These are phyloP conservation scores for Calocybe gangraenosa DNA, from an alignment of 768 basidiomycete genomes.

Conservation along the genomic window DNA sequence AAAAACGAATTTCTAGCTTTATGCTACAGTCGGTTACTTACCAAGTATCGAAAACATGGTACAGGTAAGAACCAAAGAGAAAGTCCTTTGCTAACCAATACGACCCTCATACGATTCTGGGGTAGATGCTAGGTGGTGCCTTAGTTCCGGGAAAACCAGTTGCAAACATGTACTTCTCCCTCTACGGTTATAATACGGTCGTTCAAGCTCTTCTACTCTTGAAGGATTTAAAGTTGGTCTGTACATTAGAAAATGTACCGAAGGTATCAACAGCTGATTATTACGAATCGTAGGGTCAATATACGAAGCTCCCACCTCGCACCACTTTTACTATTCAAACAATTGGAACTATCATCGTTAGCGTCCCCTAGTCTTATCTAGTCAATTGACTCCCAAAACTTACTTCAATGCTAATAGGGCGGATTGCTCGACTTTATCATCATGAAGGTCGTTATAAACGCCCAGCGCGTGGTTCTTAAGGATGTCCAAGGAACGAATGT, in stretches of 20 bases:
- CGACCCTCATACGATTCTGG: background rate
- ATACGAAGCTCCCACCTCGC: slow-evolving; percentile 57
- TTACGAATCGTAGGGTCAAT: slow-evolving; percentile 28
- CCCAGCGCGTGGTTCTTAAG: slow-evolving; percentile 35
- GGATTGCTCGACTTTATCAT: slow-evolving; percentile 46
- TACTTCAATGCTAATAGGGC: slow-evolving; percentile 26
- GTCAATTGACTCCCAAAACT: background rate
- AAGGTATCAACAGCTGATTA: slow-evolving; percentile 7
- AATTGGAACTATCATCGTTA: slow-evolving; percentile 48
- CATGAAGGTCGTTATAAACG: slow-evolving; percentile 19
- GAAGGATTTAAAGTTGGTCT: slow-evolving; percentile 27
- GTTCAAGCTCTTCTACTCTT: slow-evolving; percentile 24
- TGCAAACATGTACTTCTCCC: slow-evolving; percentile 33
- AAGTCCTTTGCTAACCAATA: no score
- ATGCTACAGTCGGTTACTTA: slow-evolving; percentile 37
- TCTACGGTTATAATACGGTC: slow-evolving; percentile 30
- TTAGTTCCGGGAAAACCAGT: slow-evolving; percentile 41
- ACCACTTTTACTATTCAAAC: slow-evolving; percentile 51
- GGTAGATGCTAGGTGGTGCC: slow-evolving; percentile 41
- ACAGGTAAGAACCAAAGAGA: slow-evolving; percentile 20
- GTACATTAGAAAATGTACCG: background rate
- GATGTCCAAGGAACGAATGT: slow-evolving; percentile 47
- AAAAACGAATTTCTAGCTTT: slow-evolving; percentile 21
- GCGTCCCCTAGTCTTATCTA: background rate
- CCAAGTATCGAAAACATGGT: slow-evolving; percentile 31